Evolutionary conservation across 257 asterid species (phyloP).

Genomic region (Ajuga chamaepitys): DNA sequence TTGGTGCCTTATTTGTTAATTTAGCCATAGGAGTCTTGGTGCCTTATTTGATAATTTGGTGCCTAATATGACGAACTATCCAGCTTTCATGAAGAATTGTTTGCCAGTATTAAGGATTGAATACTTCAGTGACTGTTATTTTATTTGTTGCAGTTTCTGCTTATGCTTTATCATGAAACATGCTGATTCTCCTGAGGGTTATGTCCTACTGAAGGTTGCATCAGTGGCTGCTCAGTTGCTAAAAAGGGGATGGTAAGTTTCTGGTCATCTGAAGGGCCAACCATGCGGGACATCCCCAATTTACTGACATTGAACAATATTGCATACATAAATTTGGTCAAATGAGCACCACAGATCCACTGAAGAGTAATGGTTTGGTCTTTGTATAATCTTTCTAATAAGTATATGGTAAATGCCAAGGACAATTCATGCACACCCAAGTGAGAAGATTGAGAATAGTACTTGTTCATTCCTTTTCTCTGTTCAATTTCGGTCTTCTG

Average conservation of each 20-base stretch:
- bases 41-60: slow-evolving; percentile 8
- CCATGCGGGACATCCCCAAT: slow-evolving; percentile 2
- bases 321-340: not conserved
- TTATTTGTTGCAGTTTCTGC: slow-evolving; percentile 71
- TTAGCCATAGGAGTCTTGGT: not conserved
- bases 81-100: slow-evolving; percentile 7
- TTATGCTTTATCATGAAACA: slow-evolving; percentile 64
- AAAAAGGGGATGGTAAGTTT: slow-evolving; percentile 93
- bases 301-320: not conserved
- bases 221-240: slow-evolving; percentile 90
- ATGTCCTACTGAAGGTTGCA: slow-evolving; percentile 73
- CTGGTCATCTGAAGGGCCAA: slow-evolving; percentile 11
- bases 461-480: not conserved
- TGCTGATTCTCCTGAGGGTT: slow-evolving; percentile 72
- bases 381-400: not conserved
- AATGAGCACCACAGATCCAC: not conserved
- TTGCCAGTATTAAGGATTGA: slow-evolving; percentile 11
- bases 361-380: not conserved
- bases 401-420: not conserved
- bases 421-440: not conserved
- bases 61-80: not conserved
- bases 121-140: slow-evolving; percentile 9
- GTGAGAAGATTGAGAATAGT: not conserved
- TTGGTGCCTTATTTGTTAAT: not conserved
- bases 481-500: not conserved